Evolutionary conservation across 2,329 filamentous ascomycete species (phyloP).

Genomic region (Fusarium sp.): DNA sequence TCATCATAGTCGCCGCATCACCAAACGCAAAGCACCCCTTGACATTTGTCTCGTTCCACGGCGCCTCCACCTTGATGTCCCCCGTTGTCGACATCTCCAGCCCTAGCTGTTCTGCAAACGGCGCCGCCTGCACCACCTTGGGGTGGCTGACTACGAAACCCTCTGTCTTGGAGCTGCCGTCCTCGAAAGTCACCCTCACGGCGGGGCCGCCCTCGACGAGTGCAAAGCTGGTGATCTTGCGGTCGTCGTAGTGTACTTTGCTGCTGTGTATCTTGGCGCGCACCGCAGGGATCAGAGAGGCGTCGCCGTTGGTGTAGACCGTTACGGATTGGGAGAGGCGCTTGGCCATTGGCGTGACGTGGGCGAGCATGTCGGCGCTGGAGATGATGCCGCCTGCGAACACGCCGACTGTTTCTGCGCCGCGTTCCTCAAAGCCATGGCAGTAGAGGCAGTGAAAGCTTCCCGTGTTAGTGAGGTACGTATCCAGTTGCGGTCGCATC

Average conservation of each 20-base stretch:
- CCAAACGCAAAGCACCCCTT: conserved; percentile 67
- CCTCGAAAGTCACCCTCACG: conserved; percentile 56
- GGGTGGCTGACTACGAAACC: conserved; percentile 59
- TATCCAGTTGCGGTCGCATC: rapidly evolving
- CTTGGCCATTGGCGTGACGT: conserved; percentile 59
- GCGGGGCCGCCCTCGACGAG: conserved; percentile 47
- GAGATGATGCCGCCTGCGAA: conserved; percentile 58
- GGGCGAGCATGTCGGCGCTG: conserved; percentile 51
- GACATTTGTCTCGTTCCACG: conserved; percentile 64
- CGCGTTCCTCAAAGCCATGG: conserved; percentile 70
- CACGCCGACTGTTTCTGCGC: conserved; percentile 59
- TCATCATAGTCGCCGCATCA: conserved; percentile 58
- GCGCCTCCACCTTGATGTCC: conserved; percentile 58
- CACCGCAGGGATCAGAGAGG: conserved; percentile 50
- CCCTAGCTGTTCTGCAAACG: conserved; percentile 59
- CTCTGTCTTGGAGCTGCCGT: conserved; percentile 55
- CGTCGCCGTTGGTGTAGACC: conserved; percentile 65
- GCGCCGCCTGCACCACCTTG: conserved; percentile 54
- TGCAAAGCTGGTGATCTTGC: conserved; percentile 49
- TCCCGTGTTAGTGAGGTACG: conserved; percentile 4
- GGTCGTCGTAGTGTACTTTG: conserved; percentile 56
- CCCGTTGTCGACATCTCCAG: conserved; percentile 59
- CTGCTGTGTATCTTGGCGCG: conserved; percentile 48
- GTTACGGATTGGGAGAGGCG: conserved; percentile 60
- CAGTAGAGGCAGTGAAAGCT: conserved; percentile 71